A percentile compares a stretch with the other conserved stretches of the same genome.
Evolutionary conservation across 2,329 filamentous ascomycete species (phyloP).

Genomic region (Alternaria sp.): DNA sequence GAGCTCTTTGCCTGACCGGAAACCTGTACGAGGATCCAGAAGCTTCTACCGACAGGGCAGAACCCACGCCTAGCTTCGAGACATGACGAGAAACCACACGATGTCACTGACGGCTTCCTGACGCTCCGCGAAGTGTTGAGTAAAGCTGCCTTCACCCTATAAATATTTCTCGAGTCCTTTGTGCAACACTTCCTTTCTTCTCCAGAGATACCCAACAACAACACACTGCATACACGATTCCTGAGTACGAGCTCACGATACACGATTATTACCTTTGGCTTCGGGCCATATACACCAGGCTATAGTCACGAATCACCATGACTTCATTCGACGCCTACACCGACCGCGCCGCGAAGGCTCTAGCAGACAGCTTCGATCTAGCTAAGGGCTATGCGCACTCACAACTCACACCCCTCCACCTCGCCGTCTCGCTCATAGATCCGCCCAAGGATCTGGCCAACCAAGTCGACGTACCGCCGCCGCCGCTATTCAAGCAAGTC

Average conservation of each 20-base stretch:
- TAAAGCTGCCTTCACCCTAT: conserved; percentile 21
- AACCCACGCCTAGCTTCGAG: conserved; percentile 27
- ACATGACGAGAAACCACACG: conserved; percentile 31
- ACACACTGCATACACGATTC: conserved; percentile 12
- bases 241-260: conserved; percentile 17
- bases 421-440: conserved; percentile 82
- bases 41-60: conserved; percentile 31
- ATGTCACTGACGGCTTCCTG: conserved; percentile 32
- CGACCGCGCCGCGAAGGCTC: conserved; percentile 86
- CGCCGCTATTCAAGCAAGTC: conserved; percentile 92
- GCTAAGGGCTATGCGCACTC: conserved; percentile 90
- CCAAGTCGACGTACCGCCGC: conserved; percentile 62
- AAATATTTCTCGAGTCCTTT: conserved; percentile 26
- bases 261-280: conserved; percentile 17
- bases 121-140: conserved; percentile 14
- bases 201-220: conserved; percentile 23
- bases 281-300: conserved; percentile 26
- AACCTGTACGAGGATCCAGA: conserved; percentile 29
- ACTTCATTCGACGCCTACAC: conserved; percentile 87
- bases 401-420: conserved; percentile 87
- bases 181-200: conserved; percentile 1
- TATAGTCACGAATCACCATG: conserved; percentile 59
- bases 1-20: conserved; percentile 15
- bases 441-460: conserved; percentile 77
- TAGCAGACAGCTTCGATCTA: conserved; percentile 85